Base-by-base conservation (phyloP, 2,329 filamentous ascomycete species). In the Aspergillus clavatus region DNA sequence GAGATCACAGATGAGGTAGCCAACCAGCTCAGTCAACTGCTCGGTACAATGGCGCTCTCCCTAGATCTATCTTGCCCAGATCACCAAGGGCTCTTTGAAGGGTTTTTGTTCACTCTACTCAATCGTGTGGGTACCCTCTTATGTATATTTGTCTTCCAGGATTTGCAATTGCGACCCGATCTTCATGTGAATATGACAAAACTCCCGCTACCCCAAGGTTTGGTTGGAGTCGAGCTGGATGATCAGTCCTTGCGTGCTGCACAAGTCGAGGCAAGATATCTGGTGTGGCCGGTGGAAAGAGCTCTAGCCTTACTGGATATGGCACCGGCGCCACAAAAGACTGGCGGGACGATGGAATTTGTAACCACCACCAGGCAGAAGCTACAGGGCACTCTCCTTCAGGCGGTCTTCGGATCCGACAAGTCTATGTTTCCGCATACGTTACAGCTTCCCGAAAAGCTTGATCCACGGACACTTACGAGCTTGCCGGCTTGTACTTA, bases 371-470 rank as follows among this genome's bases (percentile, higher is more conserved):
- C 54, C 5, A 69, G 62, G 43, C 47, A 52, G 24, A 60, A 53
- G 10, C 47, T 73, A 14, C 71, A 73, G 48, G 65, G 60, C 38
- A 72, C 68, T 12, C 60, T 74, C 7, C 56, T 73, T 21, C 64
- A 65, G 36, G 66, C 68, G 6, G 58, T 72, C 0, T 73, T 72
- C 46, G 69, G 68, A 7, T 40, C 58, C 24, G 58, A 66, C 31
- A 62, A 68, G 21, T 46, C 51, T 1, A 41, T 54, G 4, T 68
- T 69, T 43, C 48, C 51, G n/a, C 48, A 59, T 14, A 48, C 58
- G 1, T 45, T 72, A 33, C 51, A 50, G 14, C 47, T 52, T 12
- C 53, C 60, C 16, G 26, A 31, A 5, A 51, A 45, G 5, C 56
- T 60, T 1, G 55, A 59, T 41, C 43, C 50, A 10, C 39, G 45